A percentile compares a stretch with the other conserved stretches of the same genome.
phyloP scores from a whole-genome alignment of 2,329 filamentous ascomycete species.

The Ophiostoma piceae region DNA sequence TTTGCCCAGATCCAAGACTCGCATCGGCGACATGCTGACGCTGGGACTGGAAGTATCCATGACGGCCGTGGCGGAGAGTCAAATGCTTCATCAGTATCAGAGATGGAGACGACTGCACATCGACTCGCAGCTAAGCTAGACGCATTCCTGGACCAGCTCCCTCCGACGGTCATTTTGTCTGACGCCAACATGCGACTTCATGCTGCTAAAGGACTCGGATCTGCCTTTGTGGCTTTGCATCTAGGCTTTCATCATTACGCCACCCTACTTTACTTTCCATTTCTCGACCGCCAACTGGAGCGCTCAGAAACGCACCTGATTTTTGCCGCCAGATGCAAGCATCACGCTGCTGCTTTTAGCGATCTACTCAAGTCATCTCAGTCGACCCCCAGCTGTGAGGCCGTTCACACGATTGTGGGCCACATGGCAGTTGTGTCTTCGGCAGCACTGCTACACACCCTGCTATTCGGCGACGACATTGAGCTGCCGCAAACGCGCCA shows the following conservation, averaged over 20 bases:
- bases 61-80: not conserved
- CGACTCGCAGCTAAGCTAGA: not conserved
- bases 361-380: not conserved
- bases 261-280: slow-evolving; percentile 3
- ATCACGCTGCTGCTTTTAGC: slow-evolving; percentile 11
- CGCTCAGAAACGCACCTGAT: not conserved
- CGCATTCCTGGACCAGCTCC: not conserved
- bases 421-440: slow-evolving; percentile 13
- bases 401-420: slow-evolving; percentile 10
- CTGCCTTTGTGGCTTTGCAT: slow-evolving; percentile 7
- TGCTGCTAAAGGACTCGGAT: not conserved
- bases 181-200: slow-evolving; percentile 13
- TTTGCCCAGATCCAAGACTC: slow-evolving; percentile 12
- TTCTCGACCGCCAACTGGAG: slow-evolving; percentile 14
- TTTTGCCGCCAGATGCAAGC: slow-evolving; percentile 10
- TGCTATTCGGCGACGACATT: slow-evolving; percentile 3
- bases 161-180: not conserved
- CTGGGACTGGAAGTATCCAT: not conserved
- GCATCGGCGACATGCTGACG: not conserved
- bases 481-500: slow-evolving; percentile 1
- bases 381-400: slow-evolving; percentile 2
- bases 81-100: not conserved
- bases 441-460: not conserved
- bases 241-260: slow-evolving; percentile 12
- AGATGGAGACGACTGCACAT: slow-evolving; percentile 1